These are phyloP conservation scores for Macaranga tanarius DNA, from an alignment of 441 rosid genomes.

Conservation along the genomic window DNA sequence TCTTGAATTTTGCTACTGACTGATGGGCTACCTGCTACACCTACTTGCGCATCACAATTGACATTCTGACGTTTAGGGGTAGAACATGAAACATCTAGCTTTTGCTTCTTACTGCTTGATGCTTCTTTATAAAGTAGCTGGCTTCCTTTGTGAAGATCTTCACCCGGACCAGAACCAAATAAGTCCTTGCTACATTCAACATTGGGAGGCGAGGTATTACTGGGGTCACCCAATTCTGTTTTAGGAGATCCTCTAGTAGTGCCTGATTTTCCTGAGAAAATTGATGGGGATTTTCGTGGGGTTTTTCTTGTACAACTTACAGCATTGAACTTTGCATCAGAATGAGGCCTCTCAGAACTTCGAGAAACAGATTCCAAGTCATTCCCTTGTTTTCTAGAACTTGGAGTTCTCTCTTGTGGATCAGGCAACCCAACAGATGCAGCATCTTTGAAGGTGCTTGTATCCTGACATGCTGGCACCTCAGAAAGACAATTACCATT, in stretches of 20 bases:
- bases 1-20: slow-evolving; percentile 30
- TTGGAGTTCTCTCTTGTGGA: slow-evolving; percentile 40
- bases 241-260: slow-evolving; percentile 31
- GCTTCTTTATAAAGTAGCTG: slow-evolving; percentile 30
- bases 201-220: slow-evolving; percentile 30
- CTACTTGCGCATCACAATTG: slow-evolving; percentile 30
- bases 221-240: slow-evolving; percentile 23
- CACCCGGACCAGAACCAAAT: slow-evolving; percentile 23
- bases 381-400: slow-evolving; percentile 25
- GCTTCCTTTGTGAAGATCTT: slow-evolving; percentile 33
- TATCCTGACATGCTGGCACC: slow-evolving; percentile 27
- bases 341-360: slow-evolving; percentile 36
- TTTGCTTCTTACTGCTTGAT: slow-evolving; percentile 37
- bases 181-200: slow-evolving; percentile 29
- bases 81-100: slow-evolving; percentile 31
- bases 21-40: slow-evolving; percentile 29
- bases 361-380: slow-evolving; percentile 32
- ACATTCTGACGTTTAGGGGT: slow-evolving; percentile 35
- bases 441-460: slow-evolving; percentile 27
- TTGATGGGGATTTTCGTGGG: slow-evolving; percentile 37
- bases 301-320: slow-evolving; percentile 53
- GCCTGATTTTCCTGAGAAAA: slow-evolving; percentile 36
- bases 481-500: slow-evolving; percentile 23
- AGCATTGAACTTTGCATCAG: slow-evolving; percentile 31
- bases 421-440: slow-evolving; percentile 25